A percentile compares a stretch with the other conserved stretches of the same genome.
Conservation (phyloP, 139 green algal genomes). For the Ettlia oleoabundans region DNA sequence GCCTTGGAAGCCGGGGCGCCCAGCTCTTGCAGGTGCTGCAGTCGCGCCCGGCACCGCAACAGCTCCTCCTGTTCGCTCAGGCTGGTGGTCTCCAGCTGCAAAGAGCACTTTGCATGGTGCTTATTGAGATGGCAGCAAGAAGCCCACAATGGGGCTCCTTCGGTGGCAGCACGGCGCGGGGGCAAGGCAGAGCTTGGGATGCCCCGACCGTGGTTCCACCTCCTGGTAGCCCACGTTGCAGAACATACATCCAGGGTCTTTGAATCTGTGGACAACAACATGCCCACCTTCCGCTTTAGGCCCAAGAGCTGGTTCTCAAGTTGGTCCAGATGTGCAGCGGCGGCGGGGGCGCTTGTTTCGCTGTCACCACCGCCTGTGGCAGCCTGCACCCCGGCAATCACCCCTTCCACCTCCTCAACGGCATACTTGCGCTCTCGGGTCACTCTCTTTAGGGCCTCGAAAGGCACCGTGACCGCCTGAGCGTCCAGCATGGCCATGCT, state of each 20-base stretch:
- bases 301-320: slow-evolving; percentile 52
- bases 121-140: neutral
- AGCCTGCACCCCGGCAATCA: neutral
- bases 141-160: neutral
- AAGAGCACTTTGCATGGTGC: neutral
- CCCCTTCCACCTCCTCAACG: slow-evolving; percentile 51
- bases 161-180: no score
- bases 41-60: slow-evolving; percentile 59
- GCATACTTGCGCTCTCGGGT: slow-evolving; percentile 81
- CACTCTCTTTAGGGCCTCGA: slow-evolving; percentile 77
- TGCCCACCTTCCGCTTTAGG: slow-evolving; percentile 77
- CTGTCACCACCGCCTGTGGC: neutral
- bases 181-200: no score
- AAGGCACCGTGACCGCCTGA: slow-evolving; percentile 66
- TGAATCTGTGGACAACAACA: neutral
- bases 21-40: slow-evolving; percentile 67
- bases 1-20: slow-evolving; percentile 43
- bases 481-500: slow-evolving; percentile 1
- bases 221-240: neutral
- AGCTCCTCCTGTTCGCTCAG: slow-evolving; percentile 67
- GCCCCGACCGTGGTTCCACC: no score
- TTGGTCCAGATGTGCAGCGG: neutral
- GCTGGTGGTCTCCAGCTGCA: slow-evolving; percentile 66
- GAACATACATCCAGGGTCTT: no score
- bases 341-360: neutral